Conservation (phyloP, 2,329 filamentous ascomycete genomes). For the Hawksworthiomyces lignivorus region DNA sequence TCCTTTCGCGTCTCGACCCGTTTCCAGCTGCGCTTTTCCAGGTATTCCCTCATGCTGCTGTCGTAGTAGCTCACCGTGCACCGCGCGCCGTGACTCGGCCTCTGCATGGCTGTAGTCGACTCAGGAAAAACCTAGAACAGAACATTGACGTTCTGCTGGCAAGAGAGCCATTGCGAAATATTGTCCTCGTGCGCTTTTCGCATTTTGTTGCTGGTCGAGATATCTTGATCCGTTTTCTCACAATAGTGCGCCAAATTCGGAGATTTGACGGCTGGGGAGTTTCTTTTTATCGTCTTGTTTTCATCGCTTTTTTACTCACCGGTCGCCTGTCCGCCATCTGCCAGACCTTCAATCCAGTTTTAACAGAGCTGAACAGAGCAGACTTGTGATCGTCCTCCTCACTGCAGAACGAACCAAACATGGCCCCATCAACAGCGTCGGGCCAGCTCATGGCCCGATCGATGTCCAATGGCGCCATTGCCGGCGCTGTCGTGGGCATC, state of each 20-base stretch:
- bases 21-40: not conserved
- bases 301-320: not conserved
- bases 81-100: constrained; percentile 14
- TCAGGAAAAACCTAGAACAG: too few species aligned
- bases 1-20: too few species aligned
- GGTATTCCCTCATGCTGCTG: constrained; percentile 12
- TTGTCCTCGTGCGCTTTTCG: not conserved
- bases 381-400: too few species aligned
- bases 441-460: constrained; percentile 10
- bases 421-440: constrained; percentile 7
- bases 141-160: too few species aligned
- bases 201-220: not conserved
- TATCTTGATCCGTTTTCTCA: too few species aligned
- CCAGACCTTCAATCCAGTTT: too few species aligned
- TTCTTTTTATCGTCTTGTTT: not conserved
- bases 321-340: too few species aligned
- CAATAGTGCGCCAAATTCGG: too few species aligned
- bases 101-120: constrained; percentile 7
- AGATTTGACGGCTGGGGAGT: too few species aligned
- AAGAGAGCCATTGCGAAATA: not conserved
- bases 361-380: too few species aligned
- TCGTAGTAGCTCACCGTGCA: constrained; percentile 8
- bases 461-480: constrained; percentile 25
- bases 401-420: too few species aligned
- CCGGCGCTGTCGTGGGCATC: constrained; percentile 26